Evolutionary conservation across 177 flowering plant genomes (phyloP), one percentile per base, ranked within the genome.

Genomic region (Telopea speciosissima): DNA sequence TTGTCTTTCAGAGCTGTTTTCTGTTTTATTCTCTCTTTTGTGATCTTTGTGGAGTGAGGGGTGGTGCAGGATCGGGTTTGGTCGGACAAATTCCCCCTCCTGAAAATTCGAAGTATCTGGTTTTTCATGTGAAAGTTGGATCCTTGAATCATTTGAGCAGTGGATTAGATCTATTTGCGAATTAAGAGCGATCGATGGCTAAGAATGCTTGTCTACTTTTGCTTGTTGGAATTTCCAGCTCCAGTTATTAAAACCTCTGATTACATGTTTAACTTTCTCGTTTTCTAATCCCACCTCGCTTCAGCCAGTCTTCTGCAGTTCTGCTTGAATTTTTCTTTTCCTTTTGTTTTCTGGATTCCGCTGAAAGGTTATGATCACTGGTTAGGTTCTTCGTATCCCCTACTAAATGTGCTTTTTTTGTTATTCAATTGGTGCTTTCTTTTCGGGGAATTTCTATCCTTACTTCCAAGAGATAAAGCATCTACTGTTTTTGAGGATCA

Each of bases 1-100:
- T 87, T 65, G 58, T 70, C 10, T 40, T 74, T 44, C 61, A 14
- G 24, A 33, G n/a, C 26, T 63, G 13, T 69, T 66, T 58, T 45
- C 9, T 24, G 22, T 5, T 68, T n/a, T 65, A 9, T 5, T 70
- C 56, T 67, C 26, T 25, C 36, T 59, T 60, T 42, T 25, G 56
- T 19, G 11, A 58, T 17, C 40, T 58, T 23, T 10, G 22, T 54
- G n/a, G 61, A 58, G 22, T 3, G 23, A 58, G 22, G 61, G 59
- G 61, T 58, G 23, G 22, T 58, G 22, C n/a, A 9, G 9, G 19
- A n/a, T n/a, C 24, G 19, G 61, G 61, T 5, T 58, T 58, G 23
- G 5, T 19, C 19, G 61, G 24, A 58, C 8, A 8, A 36, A 36
- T 28, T 28, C 3, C 3, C 3, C 4, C 4, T 28, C 4, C 4